Base-by-base conservation (phyloP, 2,329 filamentous ascomycete species). In the Elsinoe arachidis region DNA sequence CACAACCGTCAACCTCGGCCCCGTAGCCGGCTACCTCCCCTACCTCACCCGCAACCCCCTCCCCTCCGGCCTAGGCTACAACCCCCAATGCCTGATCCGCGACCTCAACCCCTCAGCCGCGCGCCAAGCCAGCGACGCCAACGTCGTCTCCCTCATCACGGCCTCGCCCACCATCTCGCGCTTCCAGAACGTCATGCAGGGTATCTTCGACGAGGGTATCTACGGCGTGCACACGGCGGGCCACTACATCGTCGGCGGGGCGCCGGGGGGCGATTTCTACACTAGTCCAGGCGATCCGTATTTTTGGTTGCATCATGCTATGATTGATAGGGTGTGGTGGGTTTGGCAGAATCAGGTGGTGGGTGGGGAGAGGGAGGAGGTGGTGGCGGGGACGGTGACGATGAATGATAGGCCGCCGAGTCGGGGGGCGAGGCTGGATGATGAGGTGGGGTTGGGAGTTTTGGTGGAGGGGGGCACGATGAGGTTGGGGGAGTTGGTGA, bases 271-370 rank as follows among this genome's bases (percentile, higher is more conserved):
- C 19, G 74, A 77, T 61, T 60, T 63, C 5, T 73, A 68, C 47
- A 67, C 70, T 1, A 74, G 71, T 10, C 74, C 75, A 0, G 73
- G 69, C 5, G 74, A 78, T 38, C 74, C 74, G 1, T 66, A 64
- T 9, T 78, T 78, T 66, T 78, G 69, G 62, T 68, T 74, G 33
- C 75, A 77, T 58, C 76, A 78, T 51, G 69, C 69, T 2, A 71
- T 72, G 67, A 72, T 78, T n/a, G 76, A 78, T 60, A 66, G 74
- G 0, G 62, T 70, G 1, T 78, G 70, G 66, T 75, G 72, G 70
- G 74, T 73, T 12, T 80, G 77, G 77, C 76, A 80, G 64, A 76
- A 72, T 58, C 62, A 70, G 56, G 70, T 77, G 51, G 61, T 68
- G 7, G 57, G 61, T 43, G 65, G 64, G 2, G 64, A 73, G 11